Percentiles rank a stretch among this genome's conserved stretches.
Evolutionary conservation across 257 asterid genomes (phyloP).

Genomic region (Solanum boliviense): DNA sequence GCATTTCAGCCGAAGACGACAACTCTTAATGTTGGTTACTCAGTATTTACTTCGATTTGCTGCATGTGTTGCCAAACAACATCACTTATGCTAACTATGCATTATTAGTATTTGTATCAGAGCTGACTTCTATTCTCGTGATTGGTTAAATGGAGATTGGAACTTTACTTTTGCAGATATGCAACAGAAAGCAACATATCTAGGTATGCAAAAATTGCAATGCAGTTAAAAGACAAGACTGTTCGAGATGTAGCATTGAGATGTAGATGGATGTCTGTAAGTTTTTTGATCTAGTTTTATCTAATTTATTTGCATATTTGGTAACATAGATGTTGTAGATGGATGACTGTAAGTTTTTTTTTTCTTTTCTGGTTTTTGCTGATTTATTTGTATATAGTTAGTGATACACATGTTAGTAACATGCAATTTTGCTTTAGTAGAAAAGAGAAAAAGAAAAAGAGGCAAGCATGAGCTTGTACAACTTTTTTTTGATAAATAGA

Average conservation of each 20-base stretch:
- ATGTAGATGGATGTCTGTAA: conserved; percentile 91
- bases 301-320: not conserved
- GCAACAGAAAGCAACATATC: conserved; percentile 42
- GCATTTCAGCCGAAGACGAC: not conserved
- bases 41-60: not conserved
- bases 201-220: conserved; percentile 78
- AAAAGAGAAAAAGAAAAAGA: not conserved
- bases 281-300: conserved; percentile 10
- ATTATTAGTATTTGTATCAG: not conserved
- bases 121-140: not conserved
- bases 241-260: conserved; percentile 93
- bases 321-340: not conserved
- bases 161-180: conserved; percentile 45
- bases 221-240: conserved; percentile 67
- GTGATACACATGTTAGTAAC: not conserved
- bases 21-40: not conserved
- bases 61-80: not conserved
- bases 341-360: not conserved
- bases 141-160: not conserved
- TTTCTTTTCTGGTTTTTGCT: not conserved
- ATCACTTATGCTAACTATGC: not conserved
- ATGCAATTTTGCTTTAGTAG: not conserved
- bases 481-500: not conserved
- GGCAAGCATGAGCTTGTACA: not conserved
- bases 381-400: not conserved